Evolutionary conservation across 2,329 filamentous ascomycete genomes (phyloP).

Genomic region (Tympanopsis confertula): DNA sequence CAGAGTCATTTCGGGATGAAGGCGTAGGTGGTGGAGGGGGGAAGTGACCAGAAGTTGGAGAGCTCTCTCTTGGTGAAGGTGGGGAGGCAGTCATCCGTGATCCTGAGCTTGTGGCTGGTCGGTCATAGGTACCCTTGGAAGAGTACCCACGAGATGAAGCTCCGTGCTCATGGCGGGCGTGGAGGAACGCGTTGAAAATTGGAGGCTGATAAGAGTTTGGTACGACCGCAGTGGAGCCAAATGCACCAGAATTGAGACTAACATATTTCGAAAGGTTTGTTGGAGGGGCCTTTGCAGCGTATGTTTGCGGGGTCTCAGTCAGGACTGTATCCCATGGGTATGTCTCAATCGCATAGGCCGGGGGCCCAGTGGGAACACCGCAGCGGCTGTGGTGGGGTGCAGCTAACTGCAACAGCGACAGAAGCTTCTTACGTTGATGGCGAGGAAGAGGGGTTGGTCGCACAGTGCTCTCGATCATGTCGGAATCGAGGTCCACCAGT

Average conservation of each 20-base stretch:
- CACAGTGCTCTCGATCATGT: conserved; percentile 75
- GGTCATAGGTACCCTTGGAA: conserved; percentile 29
- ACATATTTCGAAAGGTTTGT: conserved; percentile 77
- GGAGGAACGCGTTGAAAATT: conserved; percentile 75
- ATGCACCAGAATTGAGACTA: conserved; percentile 77
- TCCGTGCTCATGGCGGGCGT: conserved; percentile 36
- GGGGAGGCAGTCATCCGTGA: conserved; percentile 57
- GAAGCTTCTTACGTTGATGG: conserved; percentile 80
- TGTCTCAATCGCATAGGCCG: conserved; percentile 83
- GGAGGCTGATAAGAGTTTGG: conserved; percentile 39
- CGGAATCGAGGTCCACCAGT: conserved; percentile 81
- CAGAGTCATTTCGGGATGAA: conserved; percentile 82
- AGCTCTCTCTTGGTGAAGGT: conserved; percentile 54
- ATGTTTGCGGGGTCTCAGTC: conserved; percentile 72
- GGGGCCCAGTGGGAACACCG: conserved; percentile 77
- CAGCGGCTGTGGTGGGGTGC: conserved; percentile 82
- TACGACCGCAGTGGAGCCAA: conserved; percentile 53
- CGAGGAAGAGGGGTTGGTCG: conserved; percentile 71
- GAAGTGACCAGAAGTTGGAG: conserved; percentile 69
- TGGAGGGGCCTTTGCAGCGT: conserved; percentile 57
- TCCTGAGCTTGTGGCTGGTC: conserved; percentile 62
- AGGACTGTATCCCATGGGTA: conserved; percentile 85
- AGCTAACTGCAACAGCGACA: conserved; percentile 76
- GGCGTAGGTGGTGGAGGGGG: conserved; percentile 66
- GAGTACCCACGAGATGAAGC: not conserved